Evolutionary conservation across 2,329 filamentous ascomycete species (phyloP).

Genomic region (Xylariaceae sp.): DNA sequence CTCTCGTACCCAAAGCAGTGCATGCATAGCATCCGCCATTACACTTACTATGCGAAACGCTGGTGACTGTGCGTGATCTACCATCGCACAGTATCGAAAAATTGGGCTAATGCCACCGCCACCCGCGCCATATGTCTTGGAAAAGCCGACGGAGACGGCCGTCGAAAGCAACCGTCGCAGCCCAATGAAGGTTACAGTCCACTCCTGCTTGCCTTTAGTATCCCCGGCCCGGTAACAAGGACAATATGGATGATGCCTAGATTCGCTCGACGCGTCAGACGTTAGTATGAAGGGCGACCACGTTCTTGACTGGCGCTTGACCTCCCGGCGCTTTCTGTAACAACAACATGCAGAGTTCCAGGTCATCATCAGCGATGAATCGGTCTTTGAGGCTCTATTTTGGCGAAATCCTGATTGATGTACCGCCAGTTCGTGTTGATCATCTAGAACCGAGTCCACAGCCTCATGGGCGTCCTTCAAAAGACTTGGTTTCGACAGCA

Average conservation of each 20-base stretch:
- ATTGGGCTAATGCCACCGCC: conserved; percentile 15
- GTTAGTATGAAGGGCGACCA: conserved; percentile 1
- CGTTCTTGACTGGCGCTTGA: no score
- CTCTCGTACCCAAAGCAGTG: background rate
- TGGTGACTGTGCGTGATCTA: background rate
- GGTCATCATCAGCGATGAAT: background rate
- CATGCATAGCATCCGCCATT: background rate
- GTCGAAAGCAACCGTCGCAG: conserved; percentile 12
- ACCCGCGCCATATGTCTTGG: conserved; percentile 14
- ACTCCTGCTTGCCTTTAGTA: background rate
- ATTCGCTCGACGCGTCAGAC: background rate
- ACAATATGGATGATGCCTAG: conserved; percentile 14
- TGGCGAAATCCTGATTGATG: background rate
- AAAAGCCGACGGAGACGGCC: conserved; percentile 14
- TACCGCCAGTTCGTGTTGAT: background rate
- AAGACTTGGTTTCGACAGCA: conserved; percentile 12
- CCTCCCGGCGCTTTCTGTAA: no score
- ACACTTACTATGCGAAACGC: conserved; percentile 1
- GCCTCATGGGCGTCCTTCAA: background rate
- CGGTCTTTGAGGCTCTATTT: background rate
- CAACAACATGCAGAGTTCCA: background rate
- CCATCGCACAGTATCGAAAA: conserved; percentile 18
- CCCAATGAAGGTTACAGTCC: conserved; percentile 8
- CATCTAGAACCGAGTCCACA: background rate
- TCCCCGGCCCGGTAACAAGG: background rate